These are phyloP conservation scores for Hypholoma sublateritium DNA, from an alignment of 768 basidiomycete species.

Conservation along the genomic window DNA sequence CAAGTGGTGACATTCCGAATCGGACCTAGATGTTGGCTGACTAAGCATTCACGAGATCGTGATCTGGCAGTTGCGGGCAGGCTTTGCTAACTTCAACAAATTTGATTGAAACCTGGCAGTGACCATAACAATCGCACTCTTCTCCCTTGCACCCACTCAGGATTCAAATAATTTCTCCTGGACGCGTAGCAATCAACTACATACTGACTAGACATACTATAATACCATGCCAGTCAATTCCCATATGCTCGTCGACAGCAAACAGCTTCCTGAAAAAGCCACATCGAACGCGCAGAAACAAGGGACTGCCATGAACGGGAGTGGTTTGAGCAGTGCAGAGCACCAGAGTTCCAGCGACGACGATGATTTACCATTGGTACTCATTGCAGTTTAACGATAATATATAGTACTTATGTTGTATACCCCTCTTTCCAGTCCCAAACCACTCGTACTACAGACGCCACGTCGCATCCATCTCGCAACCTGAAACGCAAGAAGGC, in stretches of 20 bases:
- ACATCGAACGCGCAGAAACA: slow-evolving; percentile 43
- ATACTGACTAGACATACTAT: slow-evolving; percentile 12
- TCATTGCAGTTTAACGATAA: slow-evolving; percentile 22
- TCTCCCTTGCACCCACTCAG: slow-evolving; percentile 14
- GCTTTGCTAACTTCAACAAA: slow-evolving; percentile 39
- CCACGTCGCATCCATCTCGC: slow-evolving; percentile 39
- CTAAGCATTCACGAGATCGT: slow-evolving; percentile 24
- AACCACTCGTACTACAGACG: slow-evolving; percentile 42
- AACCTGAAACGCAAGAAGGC: slow-evolving; percentile 63
- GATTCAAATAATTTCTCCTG: slow-evolving; percentile 4
- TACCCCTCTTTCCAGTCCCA: slow-evolving; percentile 47
- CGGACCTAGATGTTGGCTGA: not conserved
- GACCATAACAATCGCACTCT: slow-evolving; percentile 25
- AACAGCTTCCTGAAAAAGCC: slow-evolving; percentile 45
- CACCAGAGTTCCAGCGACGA: slow-evolving; percentile 63
- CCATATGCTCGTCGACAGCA: slow-evolving; percentile 59
- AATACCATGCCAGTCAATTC: slow-evolving; percentile 31
- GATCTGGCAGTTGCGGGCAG: slow-evolving; percentile 58
- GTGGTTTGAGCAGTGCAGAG: slow-evolving; percentile 38
- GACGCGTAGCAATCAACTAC: slow-evolving; percentile 12
- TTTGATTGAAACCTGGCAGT: slow-evolving; percentile 34
- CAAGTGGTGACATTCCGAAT: not conserved
- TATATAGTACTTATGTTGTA: slow-evolving; percentile 11
- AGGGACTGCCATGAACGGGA: slow-evolving; percentile 39
- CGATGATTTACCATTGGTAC: slow-evolving; percentile 71